phyloP scores from a whole-genome alignment of 495 filamentous ascomycete genomes.

The Collariella sp. region DNA sequence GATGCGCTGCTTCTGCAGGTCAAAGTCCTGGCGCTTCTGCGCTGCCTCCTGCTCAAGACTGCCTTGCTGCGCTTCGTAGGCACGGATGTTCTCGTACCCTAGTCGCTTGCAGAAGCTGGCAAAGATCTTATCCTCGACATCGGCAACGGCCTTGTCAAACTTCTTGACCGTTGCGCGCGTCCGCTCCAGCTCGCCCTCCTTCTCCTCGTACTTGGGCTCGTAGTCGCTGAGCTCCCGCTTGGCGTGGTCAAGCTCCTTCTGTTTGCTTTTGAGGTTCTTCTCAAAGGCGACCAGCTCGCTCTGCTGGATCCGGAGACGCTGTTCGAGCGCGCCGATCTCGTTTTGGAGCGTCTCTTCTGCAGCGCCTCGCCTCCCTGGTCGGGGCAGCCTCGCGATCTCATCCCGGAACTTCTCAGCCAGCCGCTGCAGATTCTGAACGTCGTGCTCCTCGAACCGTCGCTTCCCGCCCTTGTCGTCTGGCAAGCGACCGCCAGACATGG shows the following conservation, averaged over 20 bases:
- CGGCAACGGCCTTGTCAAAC: conserved; percentile 67
- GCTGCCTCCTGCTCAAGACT: conserved; percentile 79
- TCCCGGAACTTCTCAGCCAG: conserved; percentile 56
- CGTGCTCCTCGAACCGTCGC: conserved; percentile 80
- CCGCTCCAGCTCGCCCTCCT: conserved; percentile 55
- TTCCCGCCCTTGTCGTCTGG: conserved; percentile 61
- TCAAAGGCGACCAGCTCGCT: conserved; percentile 76
- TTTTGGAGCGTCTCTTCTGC: conserved; percentile 74
- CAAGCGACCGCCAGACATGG: conserved; percentile 90
- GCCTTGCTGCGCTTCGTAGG: conserved; percentile 89
- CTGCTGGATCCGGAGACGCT: conserved; percentile 58
- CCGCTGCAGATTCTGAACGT: conserved; percentile 70
- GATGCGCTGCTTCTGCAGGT: conserved; percentile 70
- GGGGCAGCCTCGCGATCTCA: conserved; percentile 68
- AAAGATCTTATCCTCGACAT: conserved; percentile 86
- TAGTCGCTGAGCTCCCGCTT: conserved; percentile 63
- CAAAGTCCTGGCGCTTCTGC: conserved; percentile 79
- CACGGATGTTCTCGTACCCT: conserved; percentile 80
- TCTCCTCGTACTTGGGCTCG: conserved; percentile 68
- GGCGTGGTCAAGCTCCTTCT: conserved; percentile 67
- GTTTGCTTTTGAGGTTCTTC: conserved; percentile 77
- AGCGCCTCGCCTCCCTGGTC: conserved; percentile 57
- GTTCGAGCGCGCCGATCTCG: conserved; percentile 75
- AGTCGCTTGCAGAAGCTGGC: conserved; percentile 76
- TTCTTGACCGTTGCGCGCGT: conserved; percentile 56